Conservation (phyloP, 163 green algal species). For the Dunaliella salina region DNA sequence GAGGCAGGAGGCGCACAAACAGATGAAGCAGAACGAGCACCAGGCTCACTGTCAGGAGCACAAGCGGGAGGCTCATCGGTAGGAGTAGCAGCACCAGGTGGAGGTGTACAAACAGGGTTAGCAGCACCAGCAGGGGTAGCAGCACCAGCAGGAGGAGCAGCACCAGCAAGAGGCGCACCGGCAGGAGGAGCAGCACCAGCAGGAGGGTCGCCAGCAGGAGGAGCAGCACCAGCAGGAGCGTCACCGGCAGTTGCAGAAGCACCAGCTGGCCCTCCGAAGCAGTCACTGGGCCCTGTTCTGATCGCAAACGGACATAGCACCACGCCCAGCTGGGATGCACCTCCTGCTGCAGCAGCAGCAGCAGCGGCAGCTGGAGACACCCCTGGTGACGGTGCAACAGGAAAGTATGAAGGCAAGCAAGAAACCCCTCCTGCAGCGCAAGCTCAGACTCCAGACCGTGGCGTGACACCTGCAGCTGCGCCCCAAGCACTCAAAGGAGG, state of each 20-base stretch:
- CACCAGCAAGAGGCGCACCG: not conserved
- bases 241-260: not conserved
- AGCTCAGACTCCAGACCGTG: too few species aligned
- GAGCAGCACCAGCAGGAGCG: not conserved
- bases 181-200: not conserved
- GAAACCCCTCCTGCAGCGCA: too few species aligned
- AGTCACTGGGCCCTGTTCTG: not conserved
- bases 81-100: not conserved
- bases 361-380: not conserved
- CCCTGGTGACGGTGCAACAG: too few species aligned
- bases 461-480: too few species aligned
- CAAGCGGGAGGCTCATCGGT: too few species aligned
- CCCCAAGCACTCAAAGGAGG: too few species aligned
- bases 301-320: not conserved
- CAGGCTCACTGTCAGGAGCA: too few species aligned
- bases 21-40: too few species aligned
- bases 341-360: not conserved
- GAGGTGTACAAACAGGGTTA: not conserved
- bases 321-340: not conserved
- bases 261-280: not conserved
- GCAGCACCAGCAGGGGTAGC: not conserved
- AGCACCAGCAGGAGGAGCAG: not conserved
- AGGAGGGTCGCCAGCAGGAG: not conserved
- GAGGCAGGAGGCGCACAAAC: too few species aligned
- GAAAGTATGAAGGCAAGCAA: too few species aligned